Percentiles rank a stretch among this genome's conserved stretches.
These are phyloP conservation scores for Rhizopogon vesiculosus DNA, from an alignment of 768 basidiomycete genomes.

Conservation along the genomic window DNA sequence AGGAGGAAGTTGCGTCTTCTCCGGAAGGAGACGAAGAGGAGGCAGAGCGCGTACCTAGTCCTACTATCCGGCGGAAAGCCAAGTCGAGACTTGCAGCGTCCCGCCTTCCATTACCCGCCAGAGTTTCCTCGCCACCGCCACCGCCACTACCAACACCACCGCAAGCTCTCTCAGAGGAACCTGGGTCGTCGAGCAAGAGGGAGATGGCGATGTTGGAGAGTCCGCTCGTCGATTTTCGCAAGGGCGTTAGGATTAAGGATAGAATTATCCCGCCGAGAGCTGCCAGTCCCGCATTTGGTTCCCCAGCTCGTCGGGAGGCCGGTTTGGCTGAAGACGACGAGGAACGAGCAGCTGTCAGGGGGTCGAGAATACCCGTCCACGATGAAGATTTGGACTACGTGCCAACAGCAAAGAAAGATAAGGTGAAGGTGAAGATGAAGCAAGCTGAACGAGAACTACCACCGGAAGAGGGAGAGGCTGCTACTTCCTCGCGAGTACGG, in stretches of 20 bases:
- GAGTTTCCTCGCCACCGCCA: constrained; percentile 37
- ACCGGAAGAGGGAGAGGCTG: constrained; percentile 19
- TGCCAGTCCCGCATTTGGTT: constrained; percentile 66
- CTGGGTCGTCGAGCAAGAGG: constrained; percentile 25
- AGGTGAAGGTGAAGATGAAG: constrained; percentile 26
- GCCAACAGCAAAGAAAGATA: constrained; percentile 39
- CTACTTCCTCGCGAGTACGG: constrained; percentile 22
- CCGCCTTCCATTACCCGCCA: constrained; percentile 44
- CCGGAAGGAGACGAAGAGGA: constrained; percentile 39
- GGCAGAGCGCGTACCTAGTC: constrained; percentile 31
- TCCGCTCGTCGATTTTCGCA: constrained; percentile 46
- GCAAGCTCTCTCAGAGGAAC: constrained; percentile 29
- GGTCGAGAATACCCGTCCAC: constrained; percentile 5
- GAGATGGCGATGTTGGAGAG: constrained; percentile 34
- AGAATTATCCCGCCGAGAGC: constrained; percentile 45
- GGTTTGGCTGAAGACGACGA: constrained; percentile 55
- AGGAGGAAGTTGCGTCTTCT: constrained; percentile 51
- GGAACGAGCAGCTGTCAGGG: constrained; percentile 36
- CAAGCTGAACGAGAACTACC: constrained; percentile 12
- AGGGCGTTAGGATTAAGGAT: constrained; percentile 23
- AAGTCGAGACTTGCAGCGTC: constrained; percentile 48
- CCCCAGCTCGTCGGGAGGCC: constrained; percentile 50
- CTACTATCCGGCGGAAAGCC: constrained; percentile 35
- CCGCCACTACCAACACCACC: constrained; percentile 30
- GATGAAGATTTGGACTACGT: constrained; percentile 17